phyloP scores from a whole-genome alignment of 352 stramenopile species.

The Pilasporangium apinafurcum region DNA sequence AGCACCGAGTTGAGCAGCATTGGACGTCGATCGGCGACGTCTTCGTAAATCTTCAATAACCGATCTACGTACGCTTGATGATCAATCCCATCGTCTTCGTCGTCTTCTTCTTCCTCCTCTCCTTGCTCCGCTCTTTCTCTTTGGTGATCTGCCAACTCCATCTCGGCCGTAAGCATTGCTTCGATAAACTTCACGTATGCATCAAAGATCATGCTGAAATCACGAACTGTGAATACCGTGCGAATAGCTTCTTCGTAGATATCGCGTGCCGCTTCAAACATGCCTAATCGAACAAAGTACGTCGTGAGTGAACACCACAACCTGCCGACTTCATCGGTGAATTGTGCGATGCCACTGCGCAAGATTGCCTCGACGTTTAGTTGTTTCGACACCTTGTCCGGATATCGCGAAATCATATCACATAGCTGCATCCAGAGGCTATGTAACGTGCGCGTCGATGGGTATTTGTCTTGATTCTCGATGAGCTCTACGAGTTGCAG shows the following conservation, averaged over 20 bases:
- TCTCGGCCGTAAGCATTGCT: conserved; percentile 94
- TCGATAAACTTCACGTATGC: conserved; percentile 99
- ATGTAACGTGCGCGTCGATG: conserved; percentile 71
- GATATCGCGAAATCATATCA: conserved; percentile 94
- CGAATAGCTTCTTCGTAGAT: conserved; percentile 93
- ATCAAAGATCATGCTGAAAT: conserved; percentile 99
- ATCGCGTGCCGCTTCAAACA: conserved; percentile 95
- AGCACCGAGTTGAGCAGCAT: conserved; percentile 94
- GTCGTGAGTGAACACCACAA: conserved; percentile 98
- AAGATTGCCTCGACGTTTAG: conserved; percentile 96
- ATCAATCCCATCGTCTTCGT: conserved; percentile 44
- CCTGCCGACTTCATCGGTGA: conserved; percentile 95
- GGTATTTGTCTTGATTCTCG: conserved; percentile 49
- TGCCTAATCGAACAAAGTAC: conserved; percentile 95
- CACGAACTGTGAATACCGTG: conserved; percentile 79
- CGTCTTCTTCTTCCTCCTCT: conserved; percentile 70
- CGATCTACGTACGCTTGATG: conserved; percentile 72
- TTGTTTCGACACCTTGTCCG: conserved; percentile 75
- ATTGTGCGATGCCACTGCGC: conserved; percentile 87
- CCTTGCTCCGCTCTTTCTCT: conserved; percentile 18
- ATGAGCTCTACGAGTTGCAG: conserved; percentile 77
- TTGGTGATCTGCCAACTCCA: conserved; percentile 69
- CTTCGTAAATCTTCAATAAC: conserved; percentile 81
- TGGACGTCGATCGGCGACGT: conserved; percentile 93
- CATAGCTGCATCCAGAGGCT: conserved; percentile 98